Base-by-base conservation (phyloP, 345 rosid genomes). In the Physaria fendleri region DNA sequence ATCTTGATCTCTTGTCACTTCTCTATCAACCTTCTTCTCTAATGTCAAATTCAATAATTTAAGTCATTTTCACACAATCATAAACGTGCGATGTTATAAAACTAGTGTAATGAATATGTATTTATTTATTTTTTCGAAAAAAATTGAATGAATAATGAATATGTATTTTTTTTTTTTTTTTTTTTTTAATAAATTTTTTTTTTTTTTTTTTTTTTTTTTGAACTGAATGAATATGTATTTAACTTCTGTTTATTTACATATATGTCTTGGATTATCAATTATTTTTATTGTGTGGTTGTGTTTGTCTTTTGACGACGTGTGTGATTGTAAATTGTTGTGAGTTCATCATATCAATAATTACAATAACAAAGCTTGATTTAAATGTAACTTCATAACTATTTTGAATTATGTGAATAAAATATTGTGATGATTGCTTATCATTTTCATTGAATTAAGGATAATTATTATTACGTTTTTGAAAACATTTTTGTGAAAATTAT, bases 261-360 rank as follows among this genome's bases (percentile, higher is more conserved):
- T n/a, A n/a, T 4, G 5, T 27, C 6, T 27, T 27, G n/a, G n/a
- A n/a, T n/a, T n/a, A n/a, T n/a, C n/a, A n/a, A n/a, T n/a, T 25
- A 4, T 25, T 25, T 25, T 25, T 25, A 5, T 2, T 25, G 4
- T 48, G 8, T 46, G 50, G 39, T 57, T 48, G 29, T 15, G 14
- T n/a, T 21, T 58, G 9, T 29, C 12, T 29, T 38, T 30, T 33
- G 29, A 25, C 22, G 38, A 66, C 32, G 55, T 68, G 56, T 68
- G 66, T 68, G 61, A 60, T 43, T 44, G 55, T 42, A 59, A 51
- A 11, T 35, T 60, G 62, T 44, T 44, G 61, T 44, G 35, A 49
- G 48, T 34, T 43, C 61, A 1, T 42, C n/a, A n/a, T n/a, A 35
- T 59, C 39, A 33, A 60, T 52, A 41, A 43, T 6, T 13, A 14